A percentile compares a stretch with the other conserved stretches of the same genome.
phyloP scores from a whole-genome alignment of 208 protist species.

The Strigomonas galati region DNA sequence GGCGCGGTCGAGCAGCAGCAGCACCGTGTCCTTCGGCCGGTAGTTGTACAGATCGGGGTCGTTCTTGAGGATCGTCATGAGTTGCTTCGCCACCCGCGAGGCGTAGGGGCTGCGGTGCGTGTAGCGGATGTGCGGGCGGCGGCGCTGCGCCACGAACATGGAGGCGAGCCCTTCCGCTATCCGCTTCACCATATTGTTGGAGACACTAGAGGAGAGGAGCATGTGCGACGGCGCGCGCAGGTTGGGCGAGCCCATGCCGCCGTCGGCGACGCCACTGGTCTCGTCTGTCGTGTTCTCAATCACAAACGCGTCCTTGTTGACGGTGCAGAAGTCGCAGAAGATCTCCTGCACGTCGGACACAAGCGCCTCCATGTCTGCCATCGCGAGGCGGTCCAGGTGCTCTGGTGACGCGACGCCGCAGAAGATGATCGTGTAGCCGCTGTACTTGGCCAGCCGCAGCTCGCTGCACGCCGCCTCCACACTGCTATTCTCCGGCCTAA shows the following conservation, averaged over 20 bases:
- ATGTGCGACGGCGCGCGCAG: slow-evolving; percentile 24
- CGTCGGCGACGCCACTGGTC: too few relatives aligned
- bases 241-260: neutral
- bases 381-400: slow-evolving; percentile 90
- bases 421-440: slow-evolving; percentile 86
- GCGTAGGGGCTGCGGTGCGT: slow-evolving; percentile 62
- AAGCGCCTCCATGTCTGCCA: slow-evolving; percentile 88
- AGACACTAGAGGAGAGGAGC: slow-evolving; percentile 33
- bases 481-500: slow-evolving; percentile 90
- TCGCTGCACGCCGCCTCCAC: slow-evolving; percentile 82
- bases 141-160: slow-evolving; percentile 75
- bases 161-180: slow-evolving; percentile 70
- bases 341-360: slow-evolving; percentile 94
- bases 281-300: slow-evolving; percentile 23
- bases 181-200: slow-evolving; percentile 31
- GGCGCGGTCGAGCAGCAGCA: slow-evolving; percentile 80
- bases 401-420: slow-evolving; percentile 76
- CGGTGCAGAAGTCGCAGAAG: slow-evolving; percentile 93
- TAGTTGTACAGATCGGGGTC: slow-evolving; percentile 90
- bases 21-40: slow-evolving; percentile 49
- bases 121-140: slow-evolving; percentile 66
- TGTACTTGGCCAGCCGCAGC: slow-evolving; percentile 86
- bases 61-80: slow-evolving; percentile 61
- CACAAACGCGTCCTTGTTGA: slow-evolving; percentile 87
- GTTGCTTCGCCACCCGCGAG: slow-evolving; percentile 59